A percentile compares a stretch with the other conserved stretches of the same genome.
These are phyloP conservation scores for Pythium aristosporum DNA, from an alignment of 352 stramenopile genomes.

Conservation along the genomic window DNA sequence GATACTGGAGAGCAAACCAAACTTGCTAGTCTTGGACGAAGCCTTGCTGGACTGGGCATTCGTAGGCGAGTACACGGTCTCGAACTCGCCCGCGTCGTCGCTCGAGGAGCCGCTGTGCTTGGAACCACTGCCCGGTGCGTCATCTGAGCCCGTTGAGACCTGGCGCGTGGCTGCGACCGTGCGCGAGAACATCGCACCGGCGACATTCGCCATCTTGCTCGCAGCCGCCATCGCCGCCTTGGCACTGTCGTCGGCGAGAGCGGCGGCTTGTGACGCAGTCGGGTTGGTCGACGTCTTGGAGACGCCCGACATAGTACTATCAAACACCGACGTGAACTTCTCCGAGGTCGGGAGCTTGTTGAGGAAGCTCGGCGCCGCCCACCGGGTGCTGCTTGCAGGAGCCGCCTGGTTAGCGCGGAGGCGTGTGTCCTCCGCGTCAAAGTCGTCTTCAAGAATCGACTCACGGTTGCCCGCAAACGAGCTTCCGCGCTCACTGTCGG, in stretches of 20 bases:
- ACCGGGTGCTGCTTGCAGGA: slow-evolving; percentile 24
- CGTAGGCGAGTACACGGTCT: slow-evolving; percentile 25
- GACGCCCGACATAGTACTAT: slow-evolving; percentile 37
- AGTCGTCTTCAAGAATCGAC: slow-evolving; percentile 24
- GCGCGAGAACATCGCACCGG: slow-evolving; percentile 22
- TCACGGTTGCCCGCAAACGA: slow-evolving; percentile 35
- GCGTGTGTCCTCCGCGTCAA: slow-evolving; percentile 20
- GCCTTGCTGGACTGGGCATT: slow-evolving; percentile 17
- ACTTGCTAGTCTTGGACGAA: slow-evolving; percentile 37
- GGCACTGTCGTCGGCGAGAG: slow-evolving; percentile 9
- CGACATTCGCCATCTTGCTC: slow-evolving; percentile 23
- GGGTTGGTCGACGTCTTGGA: slow-evolving; percentile 26
- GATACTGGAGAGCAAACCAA: slow-evolving; percentile 39
- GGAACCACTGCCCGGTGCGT: slow-evolving; percentile 13
- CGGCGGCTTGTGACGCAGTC: slow-evolving; percentile 22
- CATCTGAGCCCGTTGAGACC: slow-evolving; percentile 19
- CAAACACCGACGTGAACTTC: slow-evolving; percentile 25
- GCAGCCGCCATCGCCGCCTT: slow-evolving; percentile 22
- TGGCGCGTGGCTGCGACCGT: slow-evolving; percentile 17
- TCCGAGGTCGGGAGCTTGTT: slow-evolving; percentile 30
- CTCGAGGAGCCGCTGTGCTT: slow-evolving; percentile 20
- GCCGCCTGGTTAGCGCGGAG: slow-evolving; percentile 1
- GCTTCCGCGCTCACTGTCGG: slow-evolving; percentile 45
- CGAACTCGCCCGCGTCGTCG: slow-evolving; percentile 22
- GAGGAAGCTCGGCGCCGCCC: slow-evolving; percentile 43